Conservation (phyloP, 1,284 basidiomycete genomes). For the Sporisorium sorghi region DNA sequence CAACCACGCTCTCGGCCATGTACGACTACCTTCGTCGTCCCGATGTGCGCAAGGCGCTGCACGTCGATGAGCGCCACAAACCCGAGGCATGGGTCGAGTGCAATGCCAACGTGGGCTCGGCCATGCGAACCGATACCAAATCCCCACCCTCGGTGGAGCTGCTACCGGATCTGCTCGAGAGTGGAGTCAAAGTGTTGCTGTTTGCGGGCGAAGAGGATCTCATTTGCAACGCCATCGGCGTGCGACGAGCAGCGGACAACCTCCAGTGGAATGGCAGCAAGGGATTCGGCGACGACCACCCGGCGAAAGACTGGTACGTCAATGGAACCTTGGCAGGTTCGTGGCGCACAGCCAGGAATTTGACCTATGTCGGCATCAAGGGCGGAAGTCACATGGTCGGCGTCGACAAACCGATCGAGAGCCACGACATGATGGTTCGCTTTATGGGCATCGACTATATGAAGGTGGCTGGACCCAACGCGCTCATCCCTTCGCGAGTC, state of each 20-base stretch:
- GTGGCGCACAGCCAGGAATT: slow-evolving; percentile 87
- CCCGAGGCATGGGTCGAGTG: slow-evolving; percentile 91
- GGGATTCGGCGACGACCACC: slow-evolving; percentile 72
- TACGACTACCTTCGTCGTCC: slow-evolving; percentile 82
- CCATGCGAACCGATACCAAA: slow-evolving; percentile 72
- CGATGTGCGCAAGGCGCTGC: slow-evolving; percentile 85
- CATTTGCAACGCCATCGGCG: slow-evolving; percentile 90
- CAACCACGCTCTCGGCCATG: slow-evolving; percentile 83
- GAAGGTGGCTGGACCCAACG: slow-evolving; percentile 79
- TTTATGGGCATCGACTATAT: slow-evolving; percentile 78
- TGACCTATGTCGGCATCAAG: slow-evolving; percentile 88
- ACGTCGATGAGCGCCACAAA: slow-evolving; percentile 77
- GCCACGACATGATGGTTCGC: slow-evolving; percentile 91
- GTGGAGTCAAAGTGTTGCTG: slow-evolving; percentile 82
- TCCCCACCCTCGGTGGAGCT: slow-evolving; percentile 81
- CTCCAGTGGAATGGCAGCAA: slow-evolving; percentile 85
- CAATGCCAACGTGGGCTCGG: slow-evolving; percentile 76
- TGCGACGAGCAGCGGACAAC: slow-evolving; percentile 84
- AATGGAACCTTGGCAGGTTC: slow-evolving; percentile 83
- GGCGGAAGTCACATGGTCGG: slow-evolving; percentile 78
- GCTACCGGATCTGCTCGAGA: slow-evolving; percentile 81
- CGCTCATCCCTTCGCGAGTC: slow-evolving; percentile 79
- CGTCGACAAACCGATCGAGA: slow-evolving; percentile 85
- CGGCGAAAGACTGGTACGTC: slow-evolving; percentile 78
- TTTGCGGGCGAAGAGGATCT: slow-evolving; percentile 96